Conservation (phyloP, 164 flowering plant genomes). For the Annona cherimola region DNA sequence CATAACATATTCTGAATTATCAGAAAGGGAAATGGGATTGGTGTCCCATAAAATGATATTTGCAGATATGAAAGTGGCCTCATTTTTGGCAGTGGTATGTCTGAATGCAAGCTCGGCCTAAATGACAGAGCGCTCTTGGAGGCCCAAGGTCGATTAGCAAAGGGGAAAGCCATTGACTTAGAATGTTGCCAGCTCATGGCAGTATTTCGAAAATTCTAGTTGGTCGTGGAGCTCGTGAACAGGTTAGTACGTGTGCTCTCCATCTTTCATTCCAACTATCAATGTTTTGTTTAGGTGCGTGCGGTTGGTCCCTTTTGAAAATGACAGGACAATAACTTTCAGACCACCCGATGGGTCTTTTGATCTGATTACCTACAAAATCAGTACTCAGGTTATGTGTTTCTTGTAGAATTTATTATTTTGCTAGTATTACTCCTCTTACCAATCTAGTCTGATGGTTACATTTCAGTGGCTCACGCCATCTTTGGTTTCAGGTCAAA, state of each 20-base stretch:
- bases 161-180: constrained; percentile 96
- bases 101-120: constrained; percentile 95
- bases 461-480: constrained; percentile 4
- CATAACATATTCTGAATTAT: neutral
- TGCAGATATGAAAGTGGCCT: neutral
- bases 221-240: neutral
- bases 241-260: neutral
- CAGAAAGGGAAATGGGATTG: neutral
- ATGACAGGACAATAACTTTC: constrained; percentile 95
- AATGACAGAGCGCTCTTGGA: constrained; percentile 91
- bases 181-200: constrained; percentile 36
- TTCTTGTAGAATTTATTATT: neutral
- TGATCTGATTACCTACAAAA: constrained; percentile 96
- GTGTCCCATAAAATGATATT: neutral
- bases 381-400: constrained; percentile 73
- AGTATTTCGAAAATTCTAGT: neutral
- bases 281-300: constrained; percentile 63
- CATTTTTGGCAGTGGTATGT: constrained; percentile 84
- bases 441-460: neutral
- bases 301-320: constrained; percentile 96
- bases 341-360: constrained; percentile 98
- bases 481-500: constrained; percentile 54
- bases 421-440: neutral
- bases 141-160: constrained; percentile 91
- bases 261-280: constrained; percentile 5